Base-by-base conservation (phyloP, 106 monocot genomes). In the Iris macrosiphon region DNA sequence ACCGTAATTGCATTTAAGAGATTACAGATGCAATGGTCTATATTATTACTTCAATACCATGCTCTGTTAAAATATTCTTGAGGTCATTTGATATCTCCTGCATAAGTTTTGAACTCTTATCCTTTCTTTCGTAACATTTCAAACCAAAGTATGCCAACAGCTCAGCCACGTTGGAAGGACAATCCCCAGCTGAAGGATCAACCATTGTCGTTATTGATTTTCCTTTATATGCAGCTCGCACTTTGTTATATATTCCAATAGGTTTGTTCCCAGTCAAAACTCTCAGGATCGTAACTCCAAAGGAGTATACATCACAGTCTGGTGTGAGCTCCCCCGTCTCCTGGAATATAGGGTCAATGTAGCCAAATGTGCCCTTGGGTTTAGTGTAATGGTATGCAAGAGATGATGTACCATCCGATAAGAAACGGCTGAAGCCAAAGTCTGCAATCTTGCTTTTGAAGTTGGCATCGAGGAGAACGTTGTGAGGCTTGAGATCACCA, bases 401-500 rank as follows among this genome's bases (percentile, higher is more conserved):
- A 14, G 72, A 55, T 21, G 33, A 33, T 13, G 66, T 75, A 14
- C 69, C 49, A 20, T 33, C 33, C 4, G 44, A 30, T 2, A 44
- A 21, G 38, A 60, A 40, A 13, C 28, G 13, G 0, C 45, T 7
- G 6, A 71, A 60, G 9, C 84, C 84, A 6, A 69, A 79, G 54
- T 85, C 84, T 32, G 79, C 84, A 14, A 85, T 85, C 52, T 85
- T 79, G 52, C 79, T 72, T 8, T 65, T 56, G 16, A 72, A 63
- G 39, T 85, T 85, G 3, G 34, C 31, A 39, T 79, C 75, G 11
- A 85, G 79, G 64, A 85, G 62, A 40, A 85, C 76, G 35, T 79
- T 85, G 10, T 79, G 79, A 14, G 84, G 84, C n/a, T 85, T 85
- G 15, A n/a, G n/a, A n/a, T n/a, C n/a, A n/a, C n/a, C n/a, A n/a